Evolutionary conservation across 805 yeast species (phyloP).

Genomic region (Jamesozyma spencerorum): DNA sequence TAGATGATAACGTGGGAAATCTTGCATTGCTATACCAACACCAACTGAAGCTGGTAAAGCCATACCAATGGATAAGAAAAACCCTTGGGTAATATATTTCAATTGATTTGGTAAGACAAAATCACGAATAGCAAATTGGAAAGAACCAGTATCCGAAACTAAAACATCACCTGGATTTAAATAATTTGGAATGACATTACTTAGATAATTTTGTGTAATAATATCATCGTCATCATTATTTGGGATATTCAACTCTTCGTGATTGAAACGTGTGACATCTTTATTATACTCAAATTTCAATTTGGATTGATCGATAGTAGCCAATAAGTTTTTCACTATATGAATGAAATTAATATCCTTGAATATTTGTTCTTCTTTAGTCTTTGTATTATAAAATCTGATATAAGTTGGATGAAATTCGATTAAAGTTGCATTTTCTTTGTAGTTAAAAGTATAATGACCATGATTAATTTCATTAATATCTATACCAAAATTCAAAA

Average conservation of each 20-base stretch:
- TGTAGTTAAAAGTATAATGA: conserved; percentile 43
- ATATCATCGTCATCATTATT: conserved; percentile 18
- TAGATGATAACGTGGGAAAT: conserved; percentile 30
- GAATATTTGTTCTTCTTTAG: conserved; percentile 21
- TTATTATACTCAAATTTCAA: conserved; percentile 16
- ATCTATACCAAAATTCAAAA: conserved; percentile 62
- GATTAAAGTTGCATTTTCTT: conserved; percentile 35
- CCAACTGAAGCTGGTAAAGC: conserved; percentile 85
- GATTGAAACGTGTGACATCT: conserved; percentile 17
- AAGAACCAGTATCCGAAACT: conserved; percentile 77
- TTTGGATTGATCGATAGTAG: conserved; percentile 27
- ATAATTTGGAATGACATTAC: conserved; percentile 34
- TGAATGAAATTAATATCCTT: conserved; percentile 41
- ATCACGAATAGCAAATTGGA: conserved; percentile 70
- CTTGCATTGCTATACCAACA: conserved; percentile 62
- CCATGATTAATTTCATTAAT: conserved; percentile 65
- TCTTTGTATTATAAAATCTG: conserved; percentile 33
- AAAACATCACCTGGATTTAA: conserved; percentile 57
- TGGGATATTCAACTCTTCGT: conserved; percentile 13
- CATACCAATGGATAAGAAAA: conserved; percentile 80
- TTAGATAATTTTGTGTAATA: conserved; percentile 41
- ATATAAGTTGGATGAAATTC: conserved; percentile 46
- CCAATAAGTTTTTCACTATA: conserved; percentile 38
- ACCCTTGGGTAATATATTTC: conserved; percentile 53
- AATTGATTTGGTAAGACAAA: conserved; percentile 48